Evolutionary conservation across 768 basidiomycete species (phyloP).

Genomic region (Lactifluus rugatus): DNA sequence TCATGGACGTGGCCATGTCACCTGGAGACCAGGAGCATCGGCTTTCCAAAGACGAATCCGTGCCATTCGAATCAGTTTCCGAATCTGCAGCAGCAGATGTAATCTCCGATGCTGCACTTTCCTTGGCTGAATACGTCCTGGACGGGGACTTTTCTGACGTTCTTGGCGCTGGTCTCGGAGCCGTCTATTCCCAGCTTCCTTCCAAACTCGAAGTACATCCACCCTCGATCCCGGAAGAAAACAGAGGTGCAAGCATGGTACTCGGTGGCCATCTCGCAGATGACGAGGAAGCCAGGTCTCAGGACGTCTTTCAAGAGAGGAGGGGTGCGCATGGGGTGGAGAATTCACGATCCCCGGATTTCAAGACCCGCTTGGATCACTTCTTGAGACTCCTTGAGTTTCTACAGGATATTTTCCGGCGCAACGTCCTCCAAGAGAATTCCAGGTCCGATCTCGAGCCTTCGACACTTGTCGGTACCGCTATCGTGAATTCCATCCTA

Average conservation of each 20-base stretch:
- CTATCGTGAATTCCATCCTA: slow-evolving; percentile 76
- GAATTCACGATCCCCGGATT: slow-evolving; percentile 62
- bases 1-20: slow-evolving; percentile 96
- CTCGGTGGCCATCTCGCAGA: slow-evolving; percentile 56
- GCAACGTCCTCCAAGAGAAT: slow-evolving; percentile 41
- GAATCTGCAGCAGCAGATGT: slow-evolving; percentile 40
- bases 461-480: slow-evolving; percentile 60
- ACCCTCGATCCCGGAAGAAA: slow-evolving; percentile 31
- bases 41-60: slow-evolving; percentile 29
- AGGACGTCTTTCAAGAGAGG: slow-evolving; percentile 40
- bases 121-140: slow-evolving; percentile 85
- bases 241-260: slow-evolving; percentile 49
- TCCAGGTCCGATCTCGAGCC: slow-evolving; percentile 41
- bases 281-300: slow-evolving; percentile 45
- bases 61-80: slow-evolving; percentile 22
- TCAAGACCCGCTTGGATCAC: slow-evolving; percentile 73
- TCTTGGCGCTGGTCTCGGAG: slow-evolving; percentile 83
- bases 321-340: slow-evolving; percentile 60
- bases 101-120: slow-evolving; percentile 74
- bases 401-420: slow-evolving; percentile 75
- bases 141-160: slow-evolving; percentile 99
- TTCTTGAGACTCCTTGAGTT: slow-evolving; percentile 89
- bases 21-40: slow-evolving; percentile 45
- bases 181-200: slow-evolving; percentile 86
- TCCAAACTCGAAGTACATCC: slow-evolving; percentile 70